A percentile compares a stretch with the other conserved stretches of the same genome.
Conservation (phyloP, 1,284 basidiomycete genomes). For the Mycena citricolor region DNA sequence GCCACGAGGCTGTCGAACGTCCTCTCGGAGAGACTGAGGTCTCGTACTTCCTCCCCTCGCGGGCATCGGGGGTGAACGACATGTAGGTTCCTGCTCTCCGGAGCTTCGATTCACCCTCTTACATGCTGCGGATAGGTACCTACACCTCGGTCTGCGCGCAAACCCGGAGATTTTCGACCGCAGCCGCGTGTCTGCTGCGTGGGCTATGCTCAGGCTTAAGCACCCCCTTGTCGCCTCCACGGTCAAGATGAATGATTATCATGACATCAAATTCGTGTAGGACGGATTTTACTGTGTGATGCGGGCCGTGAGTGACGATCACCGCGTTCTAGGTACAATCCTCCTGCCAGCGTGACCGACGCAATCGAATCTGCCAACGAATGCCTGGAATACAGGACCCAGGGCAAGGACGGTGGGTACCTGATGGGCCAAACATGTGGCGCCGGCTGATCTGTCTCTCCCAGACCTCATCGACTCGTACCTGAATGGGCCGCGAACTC, state of each 20-base stretch:
- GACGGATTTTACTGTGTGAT: conserved; percentile 25
- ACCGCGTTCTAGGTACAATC: conserved; percentile 42
- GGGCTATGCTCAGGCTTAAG: conserved; percentile 65
- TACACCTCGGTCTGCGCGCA: conserved; percentile 67
- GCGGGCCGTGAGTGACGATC: conserved; percentile 6
- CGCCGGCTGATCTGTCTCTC: conserved; percentile 8
- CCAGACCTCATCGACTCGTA: conserved; percentile 65
- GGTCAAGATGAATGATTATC: conserved; percentile 60
- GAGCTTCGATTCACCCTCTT: conserved; percentile 1
- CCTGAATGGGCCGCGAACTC: conserved; percentile 70
- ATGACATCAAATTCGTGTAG: conserved; percentile 66
- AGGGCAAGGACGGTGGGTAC: conserved; percentile 51
- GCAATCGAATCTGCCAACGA: conserved; percentile 49
- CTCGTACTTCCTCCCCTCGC: conserved; percentile 73
- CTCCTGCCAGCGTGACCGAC: conserved; percentile 44
- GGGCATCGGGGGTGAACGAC: conserved; percentile 77
- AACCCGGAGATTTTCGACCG: conserved; percentile 41
- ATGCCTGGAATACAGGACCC: conserved; percentile 49
- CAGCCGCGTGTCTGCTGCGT: conserved; percentile 54
- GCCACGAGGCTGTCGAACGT: conserved; percentile 40
- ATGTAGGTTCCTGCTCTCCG: conserved; percentile 49
- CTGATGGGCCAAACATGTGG: conserved; percentile 2
- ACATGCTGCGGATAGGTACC: conserved; percentile 45
- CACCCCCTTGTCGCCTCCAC: conserved; percentile 68
- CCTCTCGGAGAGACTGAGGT: conserved; percentile 63